phyloP scores from a whole-genome alignment of 371 early-diverging fungal genomes.

The Saksenaea vasiformis region DNA sequence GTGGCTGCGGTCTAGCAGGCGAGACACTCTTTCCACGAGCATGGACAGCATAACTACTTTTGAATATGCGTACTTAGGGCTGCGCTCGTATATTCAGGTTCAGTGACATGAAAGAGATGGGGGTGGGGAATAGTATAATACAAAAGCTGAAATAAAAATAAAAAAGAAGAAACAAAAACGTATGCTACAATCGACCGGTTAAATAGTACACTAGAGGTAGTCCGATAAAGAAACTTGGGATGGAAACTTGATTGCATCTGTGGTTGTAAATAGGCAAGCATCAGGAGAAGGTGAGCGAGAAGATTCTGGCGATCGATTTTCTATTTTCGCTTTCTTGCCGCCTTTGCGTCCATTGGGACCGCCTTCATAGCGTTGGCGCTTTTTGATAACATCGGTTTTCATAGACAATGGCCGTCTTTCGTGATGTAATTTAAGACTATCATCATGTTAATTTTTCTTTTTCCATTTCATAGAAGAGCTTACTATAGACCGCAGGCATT shows the following conservation, averaged over 20 bases:
- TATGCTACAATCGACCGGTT: neutral
- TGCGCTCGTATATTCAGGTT: no score
- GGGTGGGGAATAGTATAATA: no score
- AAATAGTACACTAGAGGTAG: neutral
- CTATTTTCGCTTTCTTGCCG: conserved; percentile 15
- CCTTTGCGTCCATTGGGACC: conserved; percentile 12
- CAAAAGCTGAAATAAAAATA: no score
- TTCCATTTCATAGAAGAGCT: conserved; percentile 22
- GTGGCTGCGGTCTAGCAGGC: no score
- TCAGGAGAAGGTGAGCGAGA: neutral
- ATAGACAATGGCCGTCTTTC: conserved; percentile 76
- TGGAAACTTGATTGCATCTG: neutral
- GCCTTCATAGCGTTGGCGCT: conserved; percentile 72
- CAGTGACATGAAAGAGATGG: no score
- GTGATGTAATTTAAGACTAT: conserved; percentile 78
- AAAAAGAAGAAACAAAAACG: neutral
- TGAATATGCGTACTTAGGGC: no score
- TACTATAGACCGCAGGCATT: conserved; percentile 97
- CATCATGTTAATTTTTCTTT: no score
- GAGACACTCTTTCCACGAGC: no score
- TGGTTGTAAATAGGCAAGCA: neutral
- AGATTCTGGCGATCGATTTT: neutral
- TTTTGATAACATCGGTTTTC: conserved; percentile 81
- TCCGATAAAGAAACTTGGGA: neutral
- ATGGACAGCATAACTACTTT: no score